Percentiles rank a stretch among this genome's conserved stretches.
Evolutionary conservation across 2,329 filamentous ascomycete genomes (phyloP).

Genomic region (Rhinocladiella mackenziei): DNA sequence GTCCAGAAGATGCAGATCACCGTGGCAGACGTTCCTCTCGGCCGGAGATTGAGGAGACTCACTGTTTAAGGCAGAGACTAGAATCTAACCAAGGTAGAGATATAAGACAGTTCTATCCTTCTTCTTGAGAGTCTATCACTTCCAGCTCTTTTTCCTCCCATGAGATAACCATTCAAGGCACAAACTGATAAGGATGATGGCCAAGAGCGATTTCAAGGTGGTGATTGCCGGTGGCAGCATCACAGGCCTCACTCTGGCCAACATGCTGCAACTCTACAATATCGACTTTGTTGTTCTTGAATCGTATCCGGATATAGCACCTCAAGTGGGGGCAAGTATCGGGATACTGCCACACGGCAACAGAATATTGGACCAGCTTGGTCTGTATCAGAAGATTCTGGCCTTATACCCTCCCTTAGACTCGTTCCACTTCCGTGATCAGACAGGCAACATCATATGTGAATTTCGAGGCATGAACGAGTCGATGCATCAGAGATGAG

Average conservation of each 20-base stretch:
- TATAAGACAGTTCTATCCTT: too few species aligned
- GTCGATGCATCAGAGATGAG: slow-evolving; percentile 4
- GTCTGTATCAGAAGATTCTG: slow-evolving; percentile 9
- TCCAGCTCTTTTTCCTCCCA: slow-evolving; percentile 1
- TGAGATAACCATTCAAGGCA: neutral
- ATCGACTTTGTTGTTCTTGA: slow-evolving; percentile 30
- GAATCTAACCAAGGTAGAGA: too few species aligned
- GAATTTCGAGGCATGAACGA: slow-evolving; percentile 4
- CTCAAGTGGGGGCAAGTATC: slow-evolving; percentile 27
- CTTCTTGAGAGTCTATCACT: too few species aligned
- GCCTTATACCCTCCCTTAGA: slow-evolving; percentile 1
- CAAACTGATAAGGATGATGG: neutral
- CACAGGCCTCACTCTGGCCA: slow-evolving; percentile 24
- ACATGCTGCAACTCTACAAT: slow-evolving; percentile 20
- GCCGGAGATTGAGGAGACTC: too few species aligned
- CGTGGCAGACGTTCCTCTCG: too few species aligned
- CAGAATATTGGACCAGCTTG: slow-evolving; percentile 25
- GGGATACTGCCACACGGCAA: slow-evolving; percentile 23
- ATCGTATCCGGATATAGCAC: slow-evolving; percentile 23
- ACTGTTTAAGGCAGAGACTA: too few species aligned
- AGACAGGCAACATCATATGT: neutral
- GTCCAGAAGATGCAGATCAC: too few species aligned
- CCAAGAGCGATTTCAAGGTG: slow-evolving; percentile 10
- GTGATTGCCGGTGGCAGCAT: slow-evolving; percentile 12
- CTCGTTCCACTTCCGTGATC: slow-evolving; percentile 6